A percentile compares a stretch with the other conserved stretches of the same genome.
Evolutionary conservation across 805 yeast species (phyloP).

Genomic region (Yamadazyma nakazawae): DNA sequence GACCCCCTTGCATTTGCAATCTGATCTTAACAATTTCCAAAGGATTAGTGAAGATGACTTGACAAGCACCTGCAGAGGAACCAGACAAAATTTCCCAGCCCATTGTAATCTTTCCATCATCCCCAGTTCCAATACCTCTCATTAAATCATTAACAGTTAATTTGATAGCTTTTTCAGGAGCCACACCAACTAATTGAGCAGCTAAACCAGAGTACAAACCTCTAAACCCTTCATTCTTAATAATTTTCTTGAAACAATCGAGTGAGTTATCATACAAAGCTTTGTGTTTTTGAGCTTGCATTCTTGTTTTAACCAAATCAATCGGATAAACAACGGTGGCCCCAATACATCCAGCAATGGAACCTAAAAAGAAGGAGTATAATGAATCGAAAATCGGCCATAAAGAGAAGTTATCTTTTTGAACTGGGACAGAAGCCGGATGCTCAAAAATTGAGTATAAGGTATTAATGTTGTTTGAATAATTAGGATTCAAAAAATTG

Average conservation of each 20-base stretch:
- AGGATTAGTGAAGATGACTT: conserved; percentile 94
- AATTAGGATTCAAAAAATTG: conserved; percentile 56
- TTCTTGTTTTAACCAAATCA: conserved; percentile 91
- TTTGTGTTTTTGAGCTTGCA: conserved; percentile 88
- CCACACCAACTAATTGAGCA: conserved; percentile 95
- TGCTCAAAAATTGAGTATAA: conserved; percentile 39
- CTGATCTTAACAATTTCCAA: conserved; percentile 93
- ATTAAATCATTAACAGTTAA: conserved; percentile 89
- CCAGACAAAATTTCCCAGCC: conserved; percentile 83
- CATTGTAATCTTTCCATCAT: conserved; percentile 39
- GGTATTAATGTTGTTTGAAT: conserved; percentile 33
- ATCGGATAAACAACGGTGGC: conserved; percentile 98
- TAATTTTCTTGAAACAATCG: conserved; percentile 81
- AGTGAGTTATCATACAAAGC: conserved; percentile 72
- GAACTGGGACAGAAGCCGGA: conserved; percentile 36
- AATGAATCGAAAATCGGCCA: conserved; percentile 64
- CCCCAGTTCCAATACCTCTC: conserved; percentile 62
- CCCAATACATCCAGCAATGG: conserved; percentile 96
- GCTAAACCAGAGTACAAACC: conserved; percentile 92
- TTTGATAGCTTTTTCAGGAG: conserved; percentile 97
- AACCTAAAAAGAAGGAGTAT: conserved; percentile 85
- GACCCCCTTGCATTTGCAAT: conserved; percentile 86
- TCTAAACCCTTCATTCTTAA: conserved; percentile 70
- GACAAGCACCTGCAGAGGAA: conserved; percentile 94
- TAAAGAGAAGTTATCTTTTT: conserved; percentile 37